Evolutionary conservation across 164 flowering plant species (phyloP).

Genomic region (Magnolia changhungtana): DNA sequence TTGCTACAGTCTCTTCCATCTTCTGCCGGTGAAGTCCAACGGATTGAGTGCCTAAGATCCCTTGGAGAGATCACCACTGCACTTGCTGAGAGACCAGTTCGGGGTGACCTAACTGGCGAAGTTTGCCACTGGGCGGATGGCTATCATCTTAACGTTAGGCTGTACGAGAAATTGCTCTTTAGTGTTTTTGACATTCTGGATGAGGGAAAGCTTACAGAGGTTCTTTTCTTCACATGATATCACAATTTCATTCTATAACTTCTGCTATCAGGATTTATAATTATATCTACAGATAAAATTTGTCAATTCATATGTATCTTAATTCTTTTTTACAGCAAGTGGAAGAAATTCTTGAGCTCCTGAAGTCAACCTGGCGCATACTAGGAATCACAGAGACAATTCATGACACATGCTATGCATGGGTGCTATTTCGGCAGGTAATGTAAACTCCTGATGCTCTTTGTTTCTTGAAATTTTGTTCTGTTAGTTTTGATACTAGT

Average conservation of each 20-base stretch:
- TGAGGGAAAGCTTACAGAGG: slow-evolving; percentile 97
- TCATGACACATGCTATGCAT: slow-evolving; percentile 90
- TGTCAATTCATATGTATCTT: too few species aligned
- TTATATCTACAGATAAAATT: too few species aligned
- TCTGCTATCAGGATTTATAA: background rate
- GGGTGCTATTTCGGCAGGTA: slow-evolving; percentile 99
- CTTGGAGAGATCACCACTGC: slow-evolving; percentile 76
- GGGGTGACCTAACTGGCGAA: slow-evolving; percentile 99
- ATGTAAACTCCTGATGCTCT: background rate
- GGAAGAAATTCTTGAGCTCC: slow-evolving; percentile 93
- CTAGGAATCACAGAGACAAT: slow-evolving; percentile 95
- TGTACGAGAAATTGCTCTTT: slow-evolving; percentile 86
- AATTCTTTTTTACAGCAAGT: slow-evolving; percentile 55
- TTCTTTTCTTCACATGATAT: slow-evolving; percentile 23
- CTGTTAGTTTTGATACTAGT: slow-evolving; percentile 1
- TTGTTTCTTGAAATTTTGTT: background rate
- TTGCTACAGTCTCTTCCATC: slow-evolving; percentile 65
- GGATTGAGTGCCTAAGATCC: slow-evolving; percentile 86
- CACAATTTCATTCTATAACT: background rate
- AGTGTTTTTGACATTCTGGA: slow-evolving; percentile 94
- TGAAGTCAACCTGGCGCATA: slow-evolving; percentile 95
- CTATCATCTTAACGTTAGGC: slow-evolving; percentile 82
- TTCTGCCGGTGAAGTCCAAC: slow-evolving; percentile 74
- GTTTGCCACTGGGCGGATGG: slow-evolving; percentile 99
- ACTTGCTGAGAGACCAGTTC: slow-evolving; percentile 96